phyloP scores from a whole-genome alignment of 176 grass and related monocot species.

The Urochloa ruziziensis region DNA sequence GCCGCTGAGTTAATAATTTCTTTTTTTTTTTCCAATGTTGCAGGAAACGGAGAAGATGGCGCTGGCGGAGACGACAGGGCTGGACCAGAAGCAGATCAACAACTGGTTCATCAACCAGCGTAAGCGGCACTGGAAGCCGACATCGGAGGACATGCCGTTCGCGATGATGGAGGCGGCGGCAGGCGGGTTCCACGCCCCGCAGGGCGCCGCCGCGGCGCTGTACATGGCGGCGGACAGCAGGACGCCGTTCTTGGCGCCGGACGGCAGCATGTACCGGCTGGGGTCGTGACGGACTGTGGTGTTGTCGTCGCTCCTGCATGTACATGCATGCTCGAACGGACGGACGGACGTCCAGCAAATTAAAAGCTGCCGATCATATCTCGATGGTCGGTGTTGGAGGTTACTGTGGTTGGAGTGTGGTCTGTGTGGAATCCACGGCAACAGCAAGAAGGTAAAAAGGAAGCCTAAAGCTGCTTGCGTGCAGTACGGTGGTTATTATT shows the following conservation, averaged over 20 bases:
- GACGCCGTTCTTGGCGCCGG: constrained; percentile 30
- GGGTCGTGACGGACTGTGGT: constrained; percentile 32
- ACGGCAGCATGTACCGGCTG: constrained; percentile 59
- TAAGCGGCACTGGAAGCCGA: constrained; percentile 92
- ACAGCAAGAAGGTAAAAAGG: no score
- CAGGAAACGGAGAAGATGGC: constrained; percentile 87
- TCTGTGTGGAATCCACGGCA: no score
- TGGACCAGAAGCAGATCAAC: constrained; percentile 96
- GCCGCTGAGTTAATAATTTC: not conserved
- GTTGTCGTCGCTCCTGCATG: no score
- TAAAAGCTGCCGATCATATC: not conserved
- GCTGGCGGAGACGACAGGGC: constrained; percentile 76
- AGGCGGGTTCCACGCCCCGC: constrained; percentile 41
- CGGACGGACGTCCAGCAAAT: not conserved
- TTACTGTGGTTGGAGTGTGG: no score
- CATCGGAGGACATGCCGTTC: constrained; percentile 58
- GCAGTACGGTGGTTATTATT: not conserved
- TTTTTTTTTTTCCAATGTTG: not conserved
- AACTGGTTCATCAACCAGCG: constrained; percentile 99
- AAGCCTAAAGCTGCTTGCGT: no score
- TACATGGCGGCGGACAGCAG: constrained; percentile 35
- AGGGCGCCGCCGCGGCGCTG: constrained; percentile 19
- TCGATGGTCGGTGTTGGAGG: not conserved
- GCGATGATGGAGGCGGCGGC: constrained; percentile 38
- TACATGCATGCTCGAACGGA: not conserved